Conservation (phyloP, 495 filamentous ascomycete species). For the Xeromyces bisporus region DNA sequence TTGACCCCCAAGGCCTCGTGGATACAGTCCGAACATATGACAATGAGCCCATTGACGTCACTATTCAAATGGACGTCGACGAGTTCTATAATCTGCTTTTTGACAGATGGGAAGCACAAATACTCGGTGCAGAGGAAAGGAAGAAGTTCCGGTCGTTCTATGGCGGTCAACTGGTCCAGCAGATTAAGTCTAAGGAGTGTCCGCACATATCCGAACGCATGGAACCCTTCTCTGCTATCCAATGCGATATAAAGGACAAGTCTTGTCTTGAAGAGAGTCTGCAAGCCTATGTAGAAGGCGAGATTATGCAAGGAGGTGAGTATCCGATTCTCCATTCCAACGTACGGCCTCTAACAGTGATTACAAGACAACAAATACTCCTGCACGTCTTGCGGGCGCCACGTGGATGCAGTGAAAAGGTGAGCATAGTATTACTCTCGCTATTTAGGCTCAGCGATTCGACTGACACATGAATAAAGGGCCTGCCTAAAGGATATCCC, state of each 20-base stretch:
- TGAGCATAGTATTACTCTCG: no score
- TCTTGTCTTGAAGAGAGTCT: conserved; percentile 68
- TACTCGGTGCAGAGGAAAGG: conserved; percentile 48
- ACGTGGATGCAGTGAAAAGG: conserved; percentile 91
- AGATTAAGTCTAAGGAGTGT: conserved; percentile 91
- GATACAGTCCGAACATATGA: conserved; percentile 67
- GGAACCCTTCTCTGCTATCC: conserved; percentile 88
- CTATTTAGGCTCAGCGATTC: no score
- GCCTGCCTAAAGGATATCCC: conserved; percentile 88
- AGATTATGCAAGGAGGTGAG: conserved; percentile 85
- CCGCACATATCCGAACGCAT: conserved; percentile 77
- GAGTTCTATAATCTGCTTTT: conserved; percentile 93
- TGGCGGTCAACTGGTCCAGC: conserved; percentile 81
- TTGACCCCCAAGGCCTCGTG: conserved; percentile 59
- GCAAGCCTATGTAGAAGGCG: conserved; percentile 84
- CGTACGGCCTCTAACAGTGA: conserved; percentile 9
- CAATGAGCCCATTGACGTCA: conserved; percentile 67
- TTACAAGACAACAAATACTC: conserved; percentile 84
- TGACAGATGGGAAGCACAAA: conserved; percentile 77
- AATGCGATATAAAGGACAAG: conserved; percentile 95
- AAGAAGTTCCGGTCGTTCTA: conserved; percentile 70
- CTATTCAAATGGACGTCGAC: conserved; percentile 92
- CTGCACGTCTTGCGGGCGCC: conserved; percentile 75
- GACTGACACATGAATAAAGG: conserved; percentile 16
- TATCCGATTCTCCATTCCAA: conserved; percentile 1